phyloP scores from a whole-genome alignment of 192 early-diverging fungal genomes.

The Coemansia sp. region DNA sequence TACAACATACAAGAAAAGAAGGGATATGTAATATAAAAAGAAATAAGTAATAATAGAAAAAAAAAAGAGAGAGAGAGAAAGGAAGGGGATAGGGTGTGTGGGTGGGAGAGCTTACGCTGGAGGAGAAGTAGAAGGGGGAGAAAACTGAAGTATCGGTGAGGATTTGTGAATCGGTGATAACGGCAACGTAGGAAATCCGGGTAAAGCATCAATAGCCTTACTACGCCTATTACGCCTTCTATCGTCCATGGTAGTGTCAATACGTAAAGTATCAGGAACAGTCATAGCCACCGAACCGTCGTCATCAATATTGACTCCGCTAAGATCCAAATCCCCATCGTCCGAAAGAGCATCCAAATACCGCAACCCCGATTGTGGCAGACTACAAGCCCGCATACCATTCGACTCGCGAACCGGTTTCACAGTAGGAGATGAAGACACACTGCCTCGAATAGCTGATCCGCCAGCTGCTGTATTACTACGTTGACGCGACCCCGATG shows the following conservation, averaged over 20 bases:
- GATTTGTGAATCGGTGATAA: constrained; percentile 39
- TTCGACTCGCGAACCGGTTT: constrained; percentile 11
- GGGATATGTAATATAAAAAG: constrained; percentile 7
- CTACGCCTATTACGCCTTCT: constrained; percentile 4
- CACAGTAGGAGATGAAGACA: constrained; percentile 25
- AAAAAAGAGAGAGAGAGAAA: not conserved
- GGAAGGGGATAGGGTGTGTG: no score
- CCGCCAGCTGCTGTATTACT: constrained; percentile 30
- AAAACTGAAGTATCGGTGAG: constrained; percentile 16
- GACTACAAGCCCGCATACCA: constrained; percentile 14
- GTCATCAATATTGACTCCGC: constrained; percentile 1
- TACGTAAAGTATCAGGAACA: not conserved
- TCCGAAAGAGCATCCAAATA: not conserved
- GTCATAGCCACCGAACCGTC: not conserved
- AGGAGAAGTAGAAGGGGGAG: not conserved
- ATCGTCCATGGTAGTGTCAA: not conserved
- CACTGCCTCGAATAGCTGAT: not conserved
- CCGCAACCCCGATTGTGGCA: constrained; percentile 31
- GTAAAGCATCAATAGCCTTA: constrained; percentile 2
- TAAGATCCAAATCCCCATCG: constrained; percentile 6
- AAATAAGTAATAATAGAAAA: not conserved
- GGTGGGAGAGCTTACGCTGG: constrained; percentile 8
- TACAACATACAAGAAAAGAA: no score
- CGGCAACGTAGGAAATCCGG: constrained; percentile 36
- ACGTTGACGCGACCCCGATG: constrained; percentile 15